Percentiles rank a stretch among this genome's conserved stretches.
phyloP scores from a whole-genome alignment of 2,329 filamentous ascomycete species.

The Phialophora chinensis region DNA sequence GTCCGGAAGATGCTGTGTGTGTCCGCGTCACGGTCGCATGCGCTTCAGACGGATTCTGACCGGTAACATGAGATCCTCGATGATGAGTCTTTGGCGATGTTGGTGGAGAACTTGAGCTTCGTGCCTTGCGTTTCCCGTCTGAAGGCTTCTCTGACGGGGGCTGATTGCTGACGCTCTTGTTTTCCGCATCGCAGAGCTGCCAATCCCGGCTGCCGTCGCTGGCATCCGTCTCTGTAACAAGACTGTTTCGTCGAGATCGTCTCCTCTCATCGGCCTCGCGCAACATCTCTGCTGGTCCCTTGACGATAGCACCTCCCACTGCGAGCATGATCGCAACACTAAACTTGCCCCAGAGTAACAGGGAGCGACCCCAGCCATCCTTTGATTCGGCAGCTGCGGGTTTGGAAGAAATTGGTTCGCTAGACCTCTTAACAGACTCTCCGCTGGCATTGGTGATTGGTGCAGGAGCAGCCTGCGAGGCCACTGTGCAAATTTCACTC shows the following conservation, averaged over 20 bases:
- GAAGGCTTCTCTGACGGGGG: background rate
- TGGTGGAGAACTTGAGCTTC: slow-evolving; percentile 33
- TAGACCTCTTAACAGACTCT: slow-evolving; percentile 5
- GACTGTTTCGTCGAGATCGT: slow-evolving; percentile 26
- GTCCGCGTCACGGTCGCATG: background rate
- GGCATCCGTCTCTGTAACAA: background rate
- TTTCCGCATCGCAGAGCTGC: background rate
- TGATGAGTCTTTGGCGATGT: background rate
- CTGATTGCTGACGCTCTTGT: background rate
- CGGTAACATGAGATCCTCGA: background rate
- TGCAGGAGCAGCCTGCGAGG: background rate
- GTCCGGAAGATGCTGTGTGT: background rate
- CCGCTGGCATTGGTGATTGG: background rate
- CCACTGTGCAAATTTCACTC: background rate
- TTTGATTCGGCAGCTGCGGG: slow-evolving; percentile 2
- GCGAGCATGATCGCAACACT: slow-evolving; percentile 55
- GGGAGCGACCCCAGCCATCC: slow-evolving; percentile 38
- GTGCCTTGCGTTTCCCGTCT: slow-evolving; percentile 22
- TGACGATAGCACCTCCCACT: slow-evolving; percentile 55
- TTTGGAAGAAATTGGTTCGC: background rate
- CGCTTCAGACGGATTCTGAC: background rate
- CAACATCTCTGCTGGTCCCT: slow-evolving; percentile 53
- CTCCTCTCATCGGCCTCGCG: slow-evolving; percentile 34
- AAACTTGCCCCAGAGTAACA: slow-evolving; percentile 56
- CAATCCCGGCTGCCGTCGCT: background rate